Base-by-base conservation (phyloP, 345 rosid species). In the Adansonia digitata region DNA sequence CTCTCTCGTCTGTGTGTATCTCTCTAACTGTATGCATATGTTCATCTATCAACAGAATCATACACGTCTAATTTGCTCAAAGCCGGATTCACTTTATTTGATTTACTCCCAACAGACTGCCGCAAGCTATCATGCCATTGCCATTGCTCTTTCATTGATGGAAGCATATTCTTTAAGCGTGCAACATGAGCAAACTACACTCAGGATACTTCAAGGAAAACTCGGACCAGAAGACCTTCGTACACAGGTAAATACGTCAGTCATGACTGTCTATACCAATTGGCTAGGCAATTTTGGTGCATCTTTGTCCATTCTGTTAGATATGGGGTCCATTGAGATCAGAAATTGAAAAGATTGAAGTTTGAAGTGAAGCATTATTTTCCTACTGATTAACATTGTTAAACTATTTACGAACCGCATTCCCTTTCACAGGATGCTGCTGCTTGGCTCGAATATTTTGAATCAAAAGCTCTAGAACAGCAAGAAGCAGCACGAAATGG, bases 381-480 rank as follows among this genome's bases (percentile, higher is more conserved):
- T 53, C 26, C 35, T 55, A 15, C 8, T 2, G 11, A 29, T 22
- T 64, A 46, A 11, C 59, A 9, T 46, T 51, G 2, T 20, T 61
- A 22, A 74, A 46, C 51, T 46, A 29, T 34, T 39, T 29, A 42
- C 49, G 52, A 74, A 69, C 66, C 61, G 73, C 31, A 18, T 53
- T 74, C 71, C 22, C 10, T 75, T 48, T 75, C 76, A 49, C 81
- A 88, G 94, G 92, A 90, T 75, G 87, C 94, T 81, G 88, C 84
- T 80, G 88, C 90, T 20, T 90, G 92, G 94, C 89, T 90, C 40
- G 88, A 88, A 72, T 88, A 90, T 74, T 90, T 90, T 82, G 90
- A 90, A 69, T 85, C 92, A 37, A 88, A 83, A 77, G 89, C 86
- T 75, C 75, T 86, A 31, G 94, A 90, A 77, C 94, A 88, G 85